Conservation (phyloP, 768 basidiomycete genomes). For the Leucosporidium creatinivorum region DNA sequence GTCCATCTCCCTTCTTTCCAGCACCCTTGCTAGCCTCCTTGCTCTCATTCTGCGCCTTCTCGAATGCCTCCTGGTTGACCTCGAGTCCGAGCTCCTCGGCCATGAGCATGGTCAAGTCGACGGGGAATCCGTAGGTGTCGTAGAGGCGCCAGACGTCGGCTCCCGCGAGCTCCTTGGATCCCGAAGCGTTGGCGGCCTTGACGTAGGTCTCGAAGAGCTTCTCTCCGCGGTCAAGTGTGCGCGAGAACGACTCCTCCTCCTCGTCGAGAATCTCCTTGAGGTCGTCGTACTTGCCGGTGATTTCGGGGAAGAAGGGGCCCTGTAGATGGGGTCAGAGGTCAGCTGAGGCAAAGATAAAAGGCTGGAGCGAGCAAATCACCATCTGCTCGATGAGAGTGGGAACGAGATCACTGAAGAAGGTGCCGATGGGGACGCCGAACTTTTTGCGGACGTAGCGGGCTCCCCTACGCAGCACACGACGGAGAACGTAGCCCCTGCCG, state of each 20-base stretch:
- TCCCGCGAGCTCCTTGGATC: conserved; percentile 63
- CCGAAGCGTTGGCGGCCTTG: conserved; percentile 55
- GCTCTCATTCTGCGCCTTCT: conserved; percentile 74
- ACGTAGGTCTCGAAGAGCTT: conserved; percentile 88
- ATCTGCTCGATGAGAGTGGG: conserved; percentile 84
- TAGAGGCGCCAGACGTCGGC: conserved; percentile 95
- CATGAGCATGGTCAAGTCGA: conserved; percentile 92
- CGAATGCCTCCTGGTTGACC: conserved; percentile 82
- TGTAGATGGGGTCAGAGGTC: conserved; percentile 40
- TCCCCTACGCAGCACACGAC: conserved; percentile 85
- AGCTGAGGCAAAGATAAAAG: not conserved
- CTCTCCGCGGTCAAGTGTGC: conserved; percentile 95
- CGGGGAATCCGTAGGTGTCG: conserved; percentile 97
- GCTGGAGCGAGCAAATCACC: conserved; percentile 47
- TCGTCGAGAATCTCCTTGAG: conserved; percentile 94
- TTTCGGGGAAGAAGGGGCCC: conserved; percentile 87
- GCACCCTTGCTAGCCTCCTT: conserved; percentile 86
- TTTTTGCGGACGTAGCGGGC: conserved; percentile 95
- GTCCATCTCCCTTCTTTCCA: conserved; percentile 60
- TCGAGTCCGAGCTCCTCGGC: conserved; percentile 81
- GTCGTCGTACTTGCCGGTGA: conserved; percentile 65
- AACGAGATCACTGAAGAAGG: conserved; percentile 86
- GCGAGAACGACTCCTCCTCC: conserved; percentile 93
- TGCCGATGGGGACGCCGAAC: conserved; percentile 71
- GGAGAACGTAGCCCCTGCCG: conserved; percentile 92